Percentiles rank a stretch among this genome's conserved stretches.
Conservation (phyloP, 306 rosid genomes). For the Quercus variabilis region DNA sequence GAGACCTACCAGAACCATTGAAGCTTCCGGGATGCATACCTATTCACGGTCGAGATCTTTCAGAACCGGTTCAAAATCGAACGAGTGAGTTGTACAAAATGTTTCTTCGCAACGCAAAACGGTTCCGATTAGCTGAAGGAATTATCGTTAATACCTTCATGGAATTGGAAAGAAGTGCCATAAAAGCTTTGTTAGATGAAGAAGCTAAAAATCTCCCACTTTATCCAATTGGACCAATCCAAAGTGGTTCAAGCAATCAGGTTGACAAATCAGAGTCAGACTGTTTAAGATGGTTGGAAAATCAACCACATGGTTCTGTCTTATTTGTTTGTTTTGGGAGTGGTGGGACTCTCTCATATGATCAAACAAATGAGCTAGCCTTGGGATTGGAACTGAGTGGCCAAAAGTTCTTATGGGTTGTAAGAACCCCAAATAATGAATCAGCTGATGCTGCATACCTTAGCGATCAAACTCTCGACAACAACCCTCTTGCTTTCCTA, state of each 20-base stretch:
- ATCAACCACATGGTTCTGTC: constrained; percentile 22
- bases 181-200: too few species aligned
- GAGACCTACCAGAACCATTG: too few species aligned
- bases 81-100: too few species aligned
- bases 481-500: constrained; percentile 2
- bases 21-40: too few species aligned
- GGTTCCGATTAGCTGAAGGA: too few species aligned
- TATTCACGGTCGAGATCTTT: too few species aligned
- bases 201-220: neutral
- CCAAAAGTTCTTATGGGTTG: constrained; percentile 25
- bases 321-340: constrained; percentile 30
- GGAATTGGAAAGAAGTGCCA: too few species aligned
- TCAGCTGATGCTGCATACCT: constrained; percentile 14
- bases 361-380: constrained; percentile 27
- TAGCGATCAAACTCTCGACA: neutral
- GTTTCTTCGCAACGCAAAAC: too few species aligned
- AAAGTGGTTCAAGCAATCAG: constrained; percentile 5
- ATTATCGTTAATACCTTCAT: too few species aligned
- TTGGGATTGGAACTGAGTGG: constrained; percentile 28
- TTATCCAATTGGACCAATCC: constrained; percentile 45
- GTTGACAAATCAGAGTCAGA: neutral
- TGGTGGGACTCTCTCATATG: constrained; percentile 33
- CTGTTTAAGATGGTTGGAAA: constrained; percentile 26
- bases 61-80: too few species aligned
- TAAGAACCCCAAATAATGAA: constrained; percentile 12